Conservation (phyloP, 345 rosid species). For the Linum tenue region DNA sequence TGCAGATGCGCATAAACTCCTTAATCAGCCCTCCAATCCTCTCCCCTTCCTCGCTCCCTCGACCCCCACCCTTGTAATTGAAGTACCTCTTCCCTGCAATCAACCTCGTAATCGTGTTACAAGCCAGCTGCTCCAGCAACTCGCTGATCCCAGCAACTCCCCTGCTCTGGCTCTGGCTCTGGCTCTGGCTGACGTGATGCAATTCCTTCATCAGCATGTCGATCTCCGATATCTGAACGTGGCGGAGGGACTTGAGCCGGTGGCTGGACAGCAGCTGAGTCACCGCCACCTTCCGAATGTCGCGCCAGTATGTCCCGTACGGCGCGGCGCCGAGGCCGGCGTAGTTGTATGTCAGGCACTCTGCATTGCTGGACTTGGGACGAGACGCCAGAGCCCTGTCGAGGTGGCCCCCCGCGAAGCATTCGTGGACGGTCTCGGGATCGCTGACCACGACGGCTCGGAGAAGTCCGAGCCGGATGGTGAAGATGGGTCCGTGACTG, state of each 20-base stretch:
- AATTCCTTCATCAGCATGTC: slow-evolving; percentile 9
- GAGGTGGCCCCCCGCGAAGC: slow-evolving; percentile 11
- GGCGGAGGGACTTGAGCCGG: slow-evolving; percentile 16
- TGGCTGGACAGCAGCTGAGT: slow-evolving; percentile 16
- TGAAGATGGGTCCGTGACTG: slow-evolving; percentile 21
- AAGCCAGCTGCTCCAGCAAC: slow-evolving; percentile 6
- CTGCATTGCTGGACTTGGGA: slow-evolving; percentile 17
- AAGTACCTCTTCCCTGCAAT: slow-evolving; percentile 24
- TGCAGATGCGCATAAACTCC: slow-evolving; percentile 21
- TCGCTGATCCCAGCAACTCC: slow-evolving; percentile 12
- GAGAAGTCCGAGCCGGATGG: slow-evolving; percentile 13
- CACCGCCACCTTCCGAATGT: slow-evolving; percentile 9
- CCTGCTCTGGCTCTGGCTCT: not conserved
- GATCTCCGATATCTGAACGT: slow-evolving; percentile 17
- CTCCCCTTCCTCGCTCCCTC: slow-evolving; percentile 15
- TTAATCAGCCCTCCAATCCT: slow-evolving; percentile 20
- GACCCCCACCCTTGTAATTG: not conserved
- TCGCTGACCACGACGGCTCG: slow-evolving; percentile 14
- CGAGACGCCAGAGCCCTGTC: slow-evolving; percentile 14
- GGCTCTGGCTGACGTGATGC: not conserved
- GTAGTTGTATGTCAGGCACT: slow-evolving; percentile 16
- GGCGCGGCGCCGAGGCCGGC: slow-evolving; percentile 16
- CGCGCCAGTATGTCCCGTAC: slow-evolving; percentile 11
- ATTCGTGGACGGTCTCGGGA: slow-evolving; percentile 13
- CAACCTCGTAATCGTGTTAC: slow-evolving; percentile 18